Percentiles rank a stretch among this genome's conserved stretches.
phyloP scores from a whole-genome alignment of 1,284 basidiomycete species.

The Cutaneotrichosporon spelunceum region DNA sequence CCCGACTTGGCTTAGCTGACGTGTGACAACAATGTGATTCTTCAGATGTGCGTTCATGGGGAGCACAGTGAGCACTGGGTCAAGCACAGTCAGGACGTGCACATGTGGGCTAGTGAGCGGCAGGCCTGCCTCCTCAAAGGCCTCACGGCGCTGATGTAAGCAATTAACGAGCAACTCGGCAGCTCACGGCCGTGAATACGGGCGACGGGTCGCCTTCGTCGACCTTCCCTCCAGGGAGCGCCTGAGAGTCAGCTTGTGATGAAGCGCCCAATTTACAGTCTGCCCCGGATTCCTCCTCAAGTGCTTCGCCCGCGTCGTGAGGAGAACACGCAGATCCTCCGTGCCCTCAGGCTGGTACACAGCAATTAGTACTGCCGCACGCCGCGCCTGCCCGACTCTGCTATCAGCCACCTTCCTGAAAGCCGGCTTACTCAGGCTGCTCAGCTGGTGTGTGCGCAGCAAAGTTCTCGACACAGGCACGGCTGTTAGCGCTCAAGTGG shows the following conservation, averaged over 20 bases:
- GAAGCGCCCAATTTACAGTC: constrained; percentile 2
- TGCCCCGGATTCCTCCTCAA: constrained; percentile 54
- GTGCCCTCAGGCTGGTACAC: constrained; percentile 65
- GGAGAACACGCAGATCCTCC: constrained; percentile 62
- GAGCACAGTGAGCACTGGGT: constrained; percentile 72
- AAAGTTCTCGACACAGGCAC: not conserved
- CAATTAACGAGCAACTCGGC: not conserved
- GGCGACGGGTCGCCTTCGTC: constrained; percentile 65
- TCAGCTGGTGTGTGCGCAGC: not conserved
- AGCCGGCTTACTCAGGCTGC: not conserved
- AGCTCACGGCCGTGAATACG: constrained; percentile 67
- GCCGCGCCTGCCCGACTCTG: constrained; percentile 44
- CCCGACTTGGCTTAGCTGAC: constrained; percentile 20
- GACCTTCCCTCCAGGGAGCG: constrained; percentile 75
- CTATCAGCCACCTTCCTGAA: not conserved
- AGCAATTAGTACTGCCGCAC: constrained; percentile 71
- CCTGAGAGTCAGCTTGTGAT: constrained; percentile 41
- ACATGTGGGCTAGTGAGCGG: constrained; percentile 60
- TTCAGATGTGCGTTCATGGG: constrained; percentile 53
- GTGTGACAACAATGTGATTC: constrained; percentile 51
- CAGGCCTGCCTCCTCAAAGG: constrained; percentile 72
- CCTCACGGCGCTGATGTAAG: constrained; percentile 65
- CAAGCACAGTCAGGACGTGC: constrained; percentile 63
- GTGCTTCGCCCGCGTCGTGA: constrained; percentile 76
- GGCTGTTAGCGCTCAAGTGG: not conserved